Conservation (phyloP, 2,329 filamentous ascomycete genomes). For the Penicillium corylophilum region DNA sequence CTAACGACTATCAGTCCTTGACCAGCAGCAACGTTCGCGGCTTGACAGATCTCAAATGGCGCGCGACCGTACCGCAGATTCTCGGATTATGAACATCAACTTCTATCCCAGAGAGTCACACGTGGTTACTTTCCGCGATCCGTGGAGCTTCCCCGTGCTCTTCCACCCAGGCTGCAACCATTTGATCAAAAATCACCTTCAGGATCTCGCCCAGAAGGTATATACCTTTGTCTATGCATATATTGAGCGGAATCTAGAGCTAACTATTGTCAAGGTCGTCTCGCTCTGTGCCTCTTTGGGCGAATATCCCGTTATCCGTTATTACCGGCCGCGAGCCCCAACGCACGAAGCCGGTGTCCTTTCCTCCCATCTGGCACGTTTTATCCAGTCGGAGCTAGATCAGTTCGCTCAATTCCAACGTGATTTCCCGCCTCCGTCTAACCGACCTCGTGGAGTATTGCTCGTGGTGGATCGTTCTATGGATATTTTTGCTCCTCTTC, state of each 20-base stretch:
- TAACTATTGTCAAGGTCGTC: constrained; percentile 60
- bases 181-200: constrained; percentile 78
- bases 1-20: constrained; percentile 55
- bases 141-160: constrained; percentile 90
- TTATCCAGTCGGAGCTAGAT: constrained; percentile 89
- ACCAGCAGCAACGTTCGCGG: constrained; percentile 67
- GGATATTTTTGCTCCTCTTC: constrained; percentile 80
- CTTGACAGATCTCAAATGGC: constrained; percentile 70
- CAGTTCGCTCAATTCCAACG: constrained; percentile 80
- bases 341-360: constrained; percentile 85
- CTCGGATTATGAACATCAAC: constrained; percentile 80
- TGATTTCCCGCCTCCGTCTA: constrained; percentile 72
- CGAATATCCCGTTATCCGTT: constrained; percentile 90
- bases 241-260: constrained; percentile 13
- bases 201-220: constrained; percentile 84
- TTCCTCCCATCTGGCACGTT: constrained; percentile 82
- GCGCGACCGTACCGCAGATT: constrained; percentile 73
- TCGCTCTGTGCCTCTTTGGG: constrained; percentile 88
- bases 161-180: constrained; percentile 89
- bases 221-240: not conserved
- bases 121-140: constrained; percentile 86
- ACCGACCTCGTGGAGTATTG: constrained; percentile 76
- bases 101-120: constrained; percentile 90
- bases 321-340: constrained; percentile 74
- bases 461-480: constrained; percentile 89